A percentile compares a stretch with the other conserved stretches of the same genome.
Conservation (phyloP, 2,329 filamentous ascomycete genomes). For the Neopestalotiopsis clavispora region DNA sequence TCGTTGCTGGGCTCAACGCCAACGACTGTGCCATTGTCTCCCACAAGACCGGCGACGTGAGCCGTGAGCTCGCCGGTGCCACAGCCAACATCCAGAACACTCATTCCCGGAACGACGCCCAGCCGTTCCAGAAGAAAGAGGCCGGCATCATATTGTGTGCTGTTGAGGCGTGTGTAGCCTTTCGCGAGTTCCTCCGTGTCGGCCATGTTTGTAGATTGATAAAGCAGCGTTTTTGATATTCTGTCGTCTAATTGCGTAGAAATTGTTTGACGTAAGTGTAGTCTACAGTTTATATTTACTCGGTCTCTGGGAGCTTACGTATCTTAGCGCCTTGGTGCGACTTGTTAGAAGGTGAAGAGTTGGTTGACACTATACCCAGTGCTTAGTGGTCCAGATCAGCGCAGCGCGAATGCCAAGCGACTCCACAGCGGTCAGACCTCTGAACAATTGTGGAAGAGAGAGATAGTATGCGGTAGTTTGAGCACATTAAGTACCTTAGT, state of each 20-base stretch:
- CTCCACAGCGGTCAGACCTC: not conserved
- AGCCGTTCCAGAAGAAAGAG: slow-evolving; percentile 30
- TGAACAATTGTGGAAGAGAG: no score
- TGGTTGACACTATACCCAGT: not conserved
- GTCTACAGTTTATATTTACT: no score
- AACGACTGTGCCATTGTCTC: slow-evolving; percentile 22
- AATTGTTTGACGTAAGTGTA: not conserved
- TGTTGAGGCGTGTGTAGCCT: slow-evolving; percentile 30
- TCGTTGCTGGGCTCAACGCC: slow-evolving; percentile 41
- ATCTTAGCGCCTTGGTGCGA: no score
- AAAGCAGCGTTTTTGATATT: not conserved
- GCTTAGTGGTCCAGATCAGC: not conserved
- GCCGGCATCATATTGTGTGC: slow-evolving; percentile 30
- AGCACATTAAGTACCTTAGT: not conserved
- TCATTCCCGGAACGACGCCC: slow-evolving; percentile 23
- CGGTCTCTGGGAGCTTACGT: no score
- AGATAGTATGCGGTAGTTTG: not conserved
- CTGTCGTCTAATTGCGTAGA: not conserved
- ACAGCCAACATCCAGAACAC: slow-evolving; percentile 39
- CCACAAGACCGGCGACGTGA: slow-evolving; percentile 28
- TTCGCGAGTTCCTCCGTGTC: slow-evolving; percentile 33
- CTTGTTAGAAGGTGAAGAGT: no score
- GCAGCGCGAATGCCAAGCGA: not conserved
- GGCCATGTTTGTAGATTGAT: slow-evolving; percentile 16
- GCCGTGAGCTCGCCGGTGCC: slow-evolving; percentile 37